phyloP scores from a whole-genome alignment of 768 basidiomycete genomes.

The Pleurotus pulmonarius region DNA sequence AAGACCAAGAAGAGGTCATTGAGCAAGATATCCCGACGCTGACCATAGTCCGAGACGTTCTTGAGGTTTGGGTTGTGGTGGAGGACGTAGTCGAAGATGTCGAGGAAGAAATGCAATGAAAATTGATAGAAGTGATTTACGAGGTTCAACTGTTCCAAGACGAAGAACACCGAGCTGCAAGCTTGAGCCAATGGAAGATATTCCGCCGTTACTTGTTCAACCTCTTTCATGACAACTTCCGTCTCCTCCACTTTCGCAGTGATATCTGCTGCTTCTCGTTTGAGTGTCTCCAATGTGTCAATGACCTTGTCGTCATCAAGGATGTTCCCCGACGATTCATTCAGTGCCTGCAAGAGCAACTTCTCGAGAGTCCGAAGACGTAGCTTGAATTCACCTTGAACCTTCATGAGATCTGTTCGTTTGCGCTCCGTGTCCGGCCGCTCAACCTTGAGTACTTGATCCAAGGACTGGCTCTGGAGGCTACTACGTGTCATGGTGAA shows the following conservation, averaged over 20 bases:
- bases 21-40: conserved; percentile 75
- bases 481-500: conserved; percentile 99
- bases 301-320: conserved; percentile 99
- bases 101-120: conserved; percentile 95
- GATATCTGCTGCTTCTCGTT: conserved; percentile 94
- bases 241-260: conserved; percentile 96
- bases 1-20: conserved; percentile 88
- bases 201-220: conserved; percentile 92
- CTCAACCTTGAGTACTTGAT: conserved; percentile 95
- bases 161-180: conserved; percentile 96
- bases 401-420: conserved; percentile 94
- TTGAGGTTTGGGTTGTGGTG: conserved; percentile 89
- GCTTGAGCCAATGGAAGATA: conserved; percentile 94
- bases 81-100: conserved; percentile 94
- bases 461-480: conserved; percentile 96
- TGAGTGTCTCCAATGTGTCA: conserved; percentile 90
- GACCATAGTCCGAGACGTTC: conserved; percentile 66
- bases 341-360: conserved; percentile 88
- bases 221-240: conserved; percentile 92
- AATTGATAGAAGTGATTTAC: conserved; percentile 99
- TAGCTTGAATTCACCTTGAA: conserved; percentile 96
- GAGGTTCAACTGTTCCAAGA: conserved; percentile 88
- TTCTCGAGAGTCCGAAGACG: conserved; percentile 91
- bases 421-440: conserved; percentile 95
- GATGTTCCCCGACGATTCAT: conserved; percentile 95